Evolutionary conservation across 257 asterid species (phyloP), one percentile per base, ranked within the genome.

Genomic region (Nicotiana sylvestris): DNA sequence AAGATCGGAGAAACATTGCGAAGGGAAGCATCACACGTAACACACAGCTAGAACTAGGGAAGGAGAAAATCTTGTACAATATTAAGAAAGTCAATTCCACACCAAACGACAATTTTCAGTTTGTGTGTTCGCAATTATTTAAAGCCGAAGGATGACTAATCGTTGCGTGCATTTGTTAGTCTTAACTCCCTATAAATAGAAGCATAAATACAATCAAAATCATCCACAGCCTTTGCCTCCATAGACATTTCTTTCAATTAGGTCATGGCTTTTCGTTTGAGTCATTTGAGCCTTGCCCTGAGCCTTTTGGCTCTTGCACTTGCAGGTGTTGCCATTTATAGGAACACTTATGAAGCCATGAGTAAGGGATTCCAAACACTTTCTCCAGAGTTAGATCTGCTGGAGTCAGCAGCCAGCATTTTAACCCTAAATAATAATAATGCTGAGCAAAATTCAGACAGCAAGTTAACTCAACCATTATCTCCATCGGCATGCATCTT

Each of bases 141-240:
- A 39, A 39, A 43, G n/a, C 78, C 25, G 6, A n/a, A 39, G 5
- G 7, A 43, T 70, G 56, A 21, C 35, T 27, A 21, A 43, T 11
- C 8, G 43, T 37, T 37, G 43, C 43, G 43, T 37, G 5, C 43
- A 37, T 5, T 21, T 21, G 32, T 10, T n/a, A 70, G 58, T 43
- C 58, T 70, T 70, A 33, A 70, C n/a, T 43, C 35, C 60, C 78
- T 70, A 70, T 70, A 70, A 70, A 70, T 70, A 70, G 35, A 70
- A 43, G 78, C 33, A 11, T 5, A 70, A 43, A 0, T 43, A 43
- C 5, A 39, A 46, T 33, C 56, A 39, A 10, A 5, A 39, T 2
- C 78, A 70, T 70, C 57, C 56, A 5, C 35, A 43, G 21, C 60
- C 9, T 70, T 25, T 70, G 10, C 29, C 37, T 25, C 8, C 37